A percentile compares a stretch with the other conserved stretches of the same genome.
Evolutionary conservation across 805 yeast genomes (phyloP).

Genomic region (Cyberlindnera petersonii): DNA sequence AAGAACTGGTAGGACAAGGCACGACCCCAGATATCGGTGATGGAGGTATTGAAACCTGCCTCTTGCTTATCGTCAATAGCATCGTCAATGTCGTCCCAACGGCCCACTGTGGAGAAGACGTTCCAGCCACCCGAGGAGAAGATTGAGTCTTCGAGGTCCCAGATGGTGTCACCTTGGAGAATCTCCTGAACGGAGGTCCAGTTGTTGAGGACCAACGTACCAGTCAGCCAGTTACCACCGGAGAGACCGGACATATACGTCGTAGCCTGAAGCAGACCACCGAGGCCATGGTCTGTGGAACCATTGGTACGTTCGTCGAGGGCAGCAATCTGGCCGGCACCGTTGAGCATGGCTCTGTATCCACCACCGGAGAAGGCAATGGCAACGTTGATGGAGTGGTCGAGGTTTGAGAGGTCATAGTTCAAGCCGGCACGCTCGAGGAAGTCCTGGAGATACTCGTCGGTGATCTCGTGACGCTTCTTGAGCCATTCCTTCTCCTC

Average conservation of each 20-base stretch:
- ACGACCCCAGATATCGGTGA: conserved; percentile 81
- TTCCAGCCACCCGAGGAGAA: conserved; percentile 61
- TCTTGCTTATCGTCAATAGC: conserved; percentile 48
- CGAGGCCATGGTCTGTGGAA: conserved; percentile 53
- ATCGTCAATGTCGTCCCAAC: conserved; percentile 50
- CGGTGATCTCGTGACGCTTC: conserved; percentile 32
- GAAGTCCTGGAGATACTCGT: conserved; percentile 28
- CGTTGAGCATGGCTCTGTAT: conserved; percentile 80
- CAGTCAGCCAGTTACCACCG: conserved; percentile 81
- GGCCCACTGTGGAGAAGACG: conserved; percentile 45
- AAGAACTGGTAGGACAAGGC: conserved; percentile 31
- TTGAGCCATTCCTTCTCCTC: conserved; percentile 52
- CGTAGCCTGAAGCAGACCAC: conserved; percentile 66
- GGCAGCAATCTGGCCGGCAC: conserved; percentile 80
- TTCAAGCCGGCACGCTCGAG: conserved; percentile 45
- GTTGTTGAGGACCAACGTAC: conserved; percentile 62
- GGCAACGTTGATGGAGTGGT: conserved; percentile 46
- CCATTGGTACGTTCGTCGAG: conserved; percentile 64
- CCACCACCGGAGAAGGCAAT: conserved; percentile 84
- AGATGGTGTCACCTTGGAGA: conserved; percentile 10
- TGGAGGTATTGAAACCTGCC: conserved; percentile 65
- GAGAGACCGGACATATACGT: conserved; percentile 73
- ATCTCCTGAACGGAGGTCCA: conserved; percentile 19
- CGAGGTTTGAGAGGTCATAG: conserved; percentile 38
- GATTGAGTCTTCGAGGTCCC: conserved; percentile 43